Evolutionary conservation across 2,329 filamentous ascomycete genomes (phyloP), one percentile per base, ranked within the genome.

Genomic region (Metarhizium rileyi): DNA sequence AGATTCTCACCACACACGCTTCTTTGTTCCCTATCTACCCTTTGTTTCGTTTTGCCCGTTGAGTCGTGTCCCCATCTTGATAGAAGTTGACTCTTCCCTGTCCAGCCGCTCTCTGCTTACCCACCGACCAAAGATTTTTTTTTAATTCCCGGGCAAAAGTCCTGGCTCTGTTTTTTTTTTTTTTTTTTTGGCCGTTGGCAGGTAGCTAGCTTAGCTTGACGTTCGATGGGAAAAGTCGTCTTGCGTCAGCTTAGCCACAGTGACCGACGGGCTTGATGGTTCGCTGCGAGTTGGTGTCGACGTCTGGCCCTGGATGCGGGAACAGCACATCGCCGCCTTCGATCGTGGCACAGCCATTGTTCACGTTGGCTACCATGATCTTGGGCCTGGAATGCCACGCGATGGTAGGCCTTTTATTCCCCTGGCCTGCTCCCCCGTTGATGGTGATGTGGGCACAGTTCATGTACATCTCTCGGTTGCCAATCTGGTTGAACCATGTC

Each of bases 401-500:
- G 25, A 55, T 53, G 10, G 50, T 50, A 27, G 52, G 55, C 44
- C 68, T 66, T 60, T 67, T 66, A 43, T 48, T 53, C 48, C 28
- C 58, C 55, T 50, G 56, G 61, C 60, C 22, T 28, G 23, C 27
- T 38, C 26, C 66, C 66, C 49, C 63, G 66, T n/a, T n/a, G 61
- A 90, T 81, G 53, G 77, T 80, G 57, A 90, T 77, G 47, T 78
- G 73, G 7, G 87, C 86, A 61, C 87, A 93, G 69, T 89, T 88
- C 84, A 89, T 89, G 76, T 93, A 93, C 78, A 86, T 87, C 65
- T 91, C 87, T 44, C 87, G 77, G 68, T 90, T 90, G 25, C 87
- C 86, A 38, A 85, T 67, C 55, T 81, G 71, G 72, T 89, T 89
- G 70, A 86, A 84, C 84, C 84, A 87, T 25, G 80, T 81, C 87